Percentiles rank a stretch among this genome's conserved stretches.
phyloP scores from a whole-genome alignment of 345 rosid species.

The Salix suchowensis region DNA sequence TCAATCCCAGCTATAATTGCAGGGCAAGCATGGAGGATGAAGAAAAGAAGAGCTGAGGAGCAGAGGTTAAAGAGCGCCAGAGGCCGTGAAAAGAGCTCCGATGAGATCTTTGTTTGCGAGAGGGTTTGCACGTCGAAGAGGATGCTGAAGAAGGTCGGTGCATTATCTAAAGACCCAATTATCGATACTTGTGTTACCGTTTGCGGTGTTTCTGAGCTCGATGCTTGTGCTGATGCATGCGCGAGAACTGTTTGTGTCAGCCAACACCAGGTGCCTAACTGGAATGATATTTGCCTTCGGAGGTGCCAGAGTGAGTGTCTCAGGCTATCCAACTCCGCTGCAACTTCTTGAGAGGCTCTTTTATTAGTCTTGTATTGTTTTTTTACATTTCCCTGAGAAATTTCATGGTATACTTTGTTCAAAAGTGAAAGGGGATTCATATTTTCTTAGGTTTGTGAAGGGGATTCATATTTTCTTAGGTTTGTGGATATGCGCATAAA shows the following conservation, averaged over 20 bases:
- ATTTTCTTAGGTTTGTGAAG: background rate
- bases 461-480: background rate
- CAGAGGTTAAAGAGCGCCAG: constrained; percentile 66
- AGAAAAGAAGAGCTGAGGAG: constrained; percentile 58
- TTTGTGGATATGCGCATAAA: background rate
- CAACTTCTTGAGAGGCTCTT: constrained; percentile 17
- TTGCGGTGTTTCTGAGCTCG: constrained; percentile 84
- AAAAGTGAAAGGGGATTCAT: background rate
- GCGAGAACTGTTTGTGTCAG: constrained; percentile 79
- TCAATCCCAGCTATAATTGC: constrained; percentile 69
- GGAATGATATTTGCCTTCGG: constrained; percentile 80
- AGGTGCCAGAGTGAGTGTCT: constrained; percentile 83
- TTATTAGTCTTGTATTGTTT: background rate
- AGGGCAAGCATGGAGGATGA: constrained; percentile 64
- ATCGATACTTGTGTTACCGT: constrained; percentile 79
- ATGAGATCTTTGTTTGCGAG: constrained; percentile 80
- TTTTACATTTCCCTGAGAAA: background rate
- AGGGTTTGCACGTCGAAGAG: constrained; percentile 89
- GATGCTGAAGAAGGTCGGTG: constrained; percentile 79
- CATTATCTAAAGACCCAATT: constrained; percentile 74
- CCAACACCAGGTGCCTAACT: constrained; percentile 84
- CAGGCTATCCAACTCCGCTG: constrained; percentile 42
- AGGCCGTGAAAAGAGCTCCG: constrained; percentile 77
- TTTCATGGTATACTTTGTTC: background rate
- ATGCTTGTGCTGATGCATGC: constrained; percentile 88